Evolutionary conservation across 352 stramenopile genomes (phyloP).

Genomic region (Saprolegnia parasitica): DNA sequence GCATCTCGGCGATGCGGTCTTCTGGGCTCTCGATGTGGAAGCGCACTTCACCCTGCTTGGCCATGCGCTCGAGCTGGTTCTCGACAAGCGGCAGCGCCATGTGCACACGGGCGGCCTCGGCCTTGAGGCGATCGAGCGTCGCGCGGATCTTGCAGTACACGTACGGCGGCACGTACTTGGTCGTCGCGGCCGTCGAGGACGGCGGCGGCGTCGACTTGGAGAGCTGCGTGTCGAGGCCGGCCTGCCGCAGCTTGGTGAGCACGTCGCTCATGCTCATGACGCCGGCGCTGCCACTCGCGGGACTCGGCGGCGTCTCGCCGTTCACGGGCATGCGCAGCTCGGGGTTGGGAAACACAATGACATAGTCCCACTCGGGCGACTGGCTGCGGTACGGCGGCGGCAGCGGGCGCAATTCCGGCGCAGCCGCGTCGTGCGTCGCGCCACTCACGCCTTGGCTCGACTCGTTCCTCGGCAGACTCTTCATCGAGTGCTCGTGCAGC

Average conservation of each 20-base stretch:
- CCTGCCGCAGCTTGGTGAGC: constrained; percentile 57
- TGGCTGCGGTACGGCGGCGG: not conserved
- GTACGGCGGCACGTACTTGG: constrained; percentile 36
- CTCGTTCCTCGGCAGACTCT: not conserved
- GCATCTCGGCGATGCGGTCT: constrained; percentile 26
- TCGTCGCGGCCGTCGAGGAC: constrained; percentile 19
- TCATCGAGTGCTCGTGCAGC: not conserved
- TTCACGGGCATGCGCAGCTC: constrained; percentile 29
- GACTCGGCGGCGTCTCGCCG: not conserved
- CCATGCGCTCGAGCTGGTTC: constrained; percentile 29
- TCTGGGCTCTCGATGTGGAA: constrained; percentile 29
- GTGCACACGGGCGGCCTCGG: constrained; percentile 47
- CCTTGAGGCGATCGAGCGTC: constrained; percentile 61
- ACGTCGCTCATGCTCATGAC: constrained; percentile 47
- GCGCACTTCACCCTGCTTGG: constrained; percentile 29
- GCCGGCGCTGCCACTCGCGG: not conserved
- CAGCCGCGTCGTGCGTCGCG: not conserved
- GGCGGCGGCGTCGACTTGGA: constrained; percentile 53
- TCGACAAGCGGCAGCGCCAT: constrained; percentile 27
- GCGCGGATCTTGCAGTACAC: constrained; percentile 84
- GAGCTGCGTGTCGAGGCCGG: constrained; percentile 64
- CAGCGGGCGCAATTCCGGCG: not conserved
- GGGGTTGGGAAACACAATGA: constrained; percentile 80
- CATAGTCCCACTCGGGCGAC: constrained; percentile 60
- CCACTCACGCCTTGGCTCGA: not conserved